Base-by-base conservation (phyloP, 768 basidiomycete genomes). In the Pleurotus pulmonarius region DNA sequence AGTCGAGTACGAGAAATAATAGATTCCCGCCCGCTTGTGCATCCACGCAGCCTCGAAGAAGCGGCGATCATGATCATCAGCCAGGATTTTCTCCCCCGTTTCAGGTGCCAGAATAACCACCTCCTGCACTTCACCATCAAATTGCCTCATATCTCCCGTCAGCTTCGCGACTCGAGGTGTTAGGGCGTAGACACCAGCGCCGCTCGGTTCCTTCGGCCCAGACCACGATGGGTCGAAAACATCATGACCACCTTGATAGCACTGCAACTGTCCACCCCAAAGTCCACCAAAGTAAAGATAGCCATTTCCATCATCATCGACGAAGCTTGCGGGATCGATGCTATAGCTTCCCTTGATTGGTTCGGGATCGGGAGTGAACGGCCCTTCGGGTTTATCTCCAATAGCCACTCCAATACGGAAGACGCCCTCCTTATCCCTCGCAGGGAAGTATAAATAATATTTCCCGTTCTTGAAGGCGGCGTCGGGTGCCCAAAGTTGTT, bases 11-110 rank as follows among this genome's bases (percentile, higher is more conserved):
- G 57, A 59, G 58, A 64, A 64, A 40, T 64, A 64, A 45, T 64
- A 64, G 16, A 57, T 49, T 20, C 58, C 61, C 26, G 58, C 56
- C n/a, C 57, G 43, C 49, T 64, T 64, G 52, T 64, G 63, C 61
- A 64, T 43, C 63, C 63, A 64, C 20, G 61, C 61, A 3, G 63
- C 63, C 55, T 64, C 63, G 46, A 64, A 64, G 61, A 64, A 64
- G 44, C 63, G 55, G 49, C 61, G 58, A 41, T 62, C 63, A 44
- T 64, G 63, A 57, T 64, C 63, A 12, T 56, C 57, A 4, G 63
- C 62, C n/a, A 59, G 56, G 13, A 64, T 34, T 18, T 59, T 51
- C 52, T 62, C 56, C 7, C 48, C 48, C 20, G 59, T 60, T 47
- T 47, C 61, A 6, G 59, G 61, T 34, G 59, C 63, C 16, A 58